Base-by-base conservation (phyloP, 306 rosid genomes). In the Glycine latifolia region DNA sequence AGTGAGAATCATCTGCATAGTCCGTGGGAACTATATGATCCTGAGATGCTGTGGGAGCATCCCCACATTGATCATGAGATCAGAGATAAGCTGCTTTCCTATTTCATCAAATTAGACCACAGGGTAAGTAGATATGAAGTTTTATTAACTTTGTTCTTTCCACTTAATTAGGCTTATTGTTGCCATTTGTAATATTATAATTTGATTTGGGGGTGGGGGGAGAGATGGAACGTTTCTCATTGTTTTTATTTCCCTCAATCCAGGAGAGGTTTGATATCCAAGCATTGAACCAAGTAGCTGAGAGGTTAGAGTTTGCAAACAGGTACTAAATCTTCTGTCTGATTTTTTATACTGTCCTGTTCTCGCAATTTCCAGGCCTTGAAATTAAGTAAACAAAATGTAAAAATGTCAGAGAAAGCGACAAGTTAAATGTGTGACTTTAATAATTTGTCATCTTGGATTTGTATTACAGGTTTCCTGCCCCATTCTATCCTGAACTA, bases 11-110 rank as follows among this genome's bases (percentile, higher is more conserved):
- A 88, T 78, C 70, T 9, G 63, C 98, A 94, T 78, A 88, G 97
- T 86, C 98, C 98, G 4, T 94, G 98, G 98, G 98, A 94, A 79
- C 86, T 94, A 49, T 84, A 77, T 67, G 97, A 92, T 79, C 88
- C 74, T 2, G 90, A 79, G 76, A 71, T 77, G 26, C 81, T n/a
- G n/a, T 88, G 89, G 88, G 89, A 89, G 80, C 87, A 76, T 20
- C 88, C 92, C 69, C 92, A 82, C 81, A 84, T 94, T 67, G 91
- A 90, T 76, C 84, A 69, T 60, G 90, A 83, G 70, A 85, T 75
- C 85, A 89, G 87, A 87, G 97, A 91, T 80, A 89, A 85, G 89
- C 91, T 94, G 83, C 86, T 90, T 74, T 73, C 83, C 60, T 81
- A 67, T 82, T 91, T 94, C 56, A 37, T 70, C 31, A 91, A 85